Base-by-base conservation (phyloP, 2,329 filamentous ascomycete genomes). In the Monilinia aucupariae region DNA sequence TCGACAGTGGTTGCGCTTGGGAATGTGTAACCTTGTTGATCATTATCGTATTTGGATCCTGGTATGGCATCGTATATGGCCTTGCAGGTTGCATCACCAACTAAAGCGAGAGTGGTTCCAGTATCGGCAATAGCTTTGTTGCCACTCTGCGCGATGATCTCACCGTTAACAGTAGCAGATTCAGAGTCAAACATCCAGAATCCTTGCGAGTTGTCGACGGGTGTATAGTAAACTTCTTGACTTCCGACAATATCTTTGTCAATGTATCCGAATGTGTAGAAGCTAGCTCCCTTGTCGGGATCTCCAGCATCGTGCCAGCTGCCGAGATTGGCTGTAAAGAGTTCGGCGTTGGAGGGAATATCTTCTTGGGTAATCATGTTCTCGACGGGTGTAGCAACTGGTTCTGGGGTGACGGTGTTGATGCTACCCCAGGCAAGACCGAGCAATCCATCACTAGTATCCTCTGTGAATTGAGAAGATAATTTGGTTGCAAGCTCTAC, bases 231-330 rank as follows among this genome's bases (percentile, higher is more conserved):
- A 47, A 87, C 81, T 1, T 83, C 78, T 65, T 81, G 72, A 4
- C 78, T 77, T 61, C 77, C 79, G 54, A 89, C 78, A 0, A 83
- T 80, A n/a, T 82, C 80, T 67, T 86, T 71, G 69, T 90, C 87
- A 70, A 91, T 87, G 73, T 79, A 88, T 25, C 88, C 88, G 67
- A 91, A 90, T 1, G 88, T 90, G 76, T 88, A 91, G 77, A 89
- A 91, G 78, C 74, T 84, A 65, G 77, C 75, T 25, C 73, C 73
- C 41, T 71, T 68, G 47, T 74, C 72, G 1, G 72, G 64, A 22
- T 76, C 74, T 55, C 79, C 72, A 64, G 79, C 78, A 68, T 83
- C 81, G 64, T 78, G 75, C 81, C 81, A 78, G 65, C 78, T 77
- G 39, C 82, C 81, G 32, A 87, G 76, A 54, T 84, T 82, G 34